phyloP scores from a whole-genome alignment of 305 asterid species.

The Stenogyne calaminthoides region DNA sequence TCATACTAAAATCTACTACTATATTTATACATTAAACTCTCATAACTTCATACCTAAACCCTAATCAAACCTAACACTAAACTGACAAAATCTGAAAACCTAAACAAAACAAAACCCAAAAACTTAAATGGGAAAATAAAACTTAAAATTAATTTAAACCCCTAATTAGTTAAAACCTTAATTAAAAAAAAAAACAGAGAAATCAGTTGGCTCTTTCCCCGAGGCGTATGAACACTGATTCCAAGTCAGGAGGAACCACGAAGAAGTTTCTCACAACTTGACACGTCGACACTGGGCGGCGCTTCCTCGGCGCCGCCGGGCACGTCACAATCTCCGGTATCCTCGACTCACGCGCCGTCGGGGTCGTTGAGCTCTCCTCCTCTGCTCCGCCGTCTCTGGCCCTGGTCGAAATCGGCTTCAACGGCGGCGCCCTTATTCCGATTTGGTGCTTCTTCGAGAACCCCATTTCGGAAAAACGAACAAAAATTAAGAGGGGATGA shows the following conservation, averaged over 20 bases:
- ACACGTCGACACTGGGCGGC: slow-evolving; percentile 50
- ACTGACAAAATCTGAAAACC: slow-evolving; percentile 22
- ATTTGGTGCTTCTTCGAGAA: slow-evolving; percentile 52
- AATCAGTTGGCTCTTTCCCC: slow-evolving; percentile 41
- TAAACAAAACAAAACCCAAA: background rate
- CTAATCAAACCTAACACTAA: slow-evolving; percentile 20
- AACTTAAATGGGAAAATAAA: background rate
- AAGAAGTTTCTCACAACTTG: slow-evolving; percentile 49
- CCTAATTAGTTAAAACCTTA: slow-evolving; percentile 6
- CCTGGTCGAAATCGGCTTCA: slow-evolving; percentile 49
- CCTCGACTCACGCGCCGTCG: slow-evolving; percentile 55
- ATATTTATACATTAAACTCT: slow-evolving; percentile 34
- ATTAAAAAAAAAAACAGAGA: background rate
- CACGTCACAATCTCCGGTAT: slow-evolving; percentile 47
- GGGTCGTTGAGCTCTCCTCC: slow-evolving; percentile 39
- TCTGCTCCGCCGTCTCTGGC: slow-evolving; percentile 22
- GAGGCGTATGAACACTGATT: slow-evolving; percentile 48
- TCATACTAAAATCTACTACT: slow-evolving; percentile 15
- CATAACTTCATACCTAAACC: slow-evolving; percentile 18
- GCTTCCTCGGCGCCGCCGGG: slow-evolving; percentile 71
- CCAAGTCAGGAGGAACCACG: slow-evolving; percentile 62
- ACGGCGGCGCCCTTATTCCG: slow-evolving; percentile 55
- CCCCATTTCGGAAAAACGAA: slow-evolving; percentile 40
- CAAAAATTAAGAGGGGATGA: background rate
- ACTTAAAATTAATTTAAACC: background rate